Conservation (phyloP, 1,284 basidiomycete genomes). For the Boletus calvinii region DNA sequence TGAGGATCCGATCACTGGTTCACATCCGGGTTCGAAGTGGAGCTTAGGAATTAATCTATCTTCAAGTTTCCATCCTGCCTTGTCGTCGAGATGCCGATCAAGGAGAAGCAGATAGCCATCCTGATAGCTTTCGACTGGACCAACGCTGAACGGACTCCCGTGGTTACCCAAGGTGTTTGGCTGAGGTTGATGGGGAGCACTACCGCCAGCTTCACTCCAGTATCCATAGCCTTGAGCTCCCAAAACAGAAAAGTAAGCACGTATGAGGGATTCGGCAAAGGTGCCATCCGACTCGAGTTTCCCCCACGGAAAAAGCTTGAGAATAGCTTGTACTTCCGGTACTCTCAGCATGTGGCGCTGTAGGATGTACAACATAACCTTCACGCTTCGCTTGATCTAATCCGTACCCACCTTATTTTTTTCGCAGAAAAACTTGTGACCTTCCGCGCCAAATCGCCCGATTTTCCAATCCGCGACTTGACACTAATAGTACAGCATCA, state of each 20-base stretch:
- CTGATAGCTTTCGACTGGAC: constrained; percentile 23
- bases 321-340: constrained; percentile 30
- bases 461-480: constrained; percentile 33
- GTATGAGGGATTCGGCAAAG: constrained; percentile 34
- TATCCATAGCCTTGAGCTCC: constrained; percentile 39
- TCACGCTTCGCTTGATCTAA: neutral
- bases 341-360: constrained; percentile 40
- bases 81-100: constrained; percentile 32
- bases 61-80: constrained; percentile 40
- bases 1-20: constrained; percentile 26
- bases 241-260: constrained; percentile 40
- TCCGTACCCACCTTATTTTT: constrained; percentile 35
- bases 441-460: constrained; percentile 29
- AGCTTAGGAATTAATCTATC: constrained; percentile 35
- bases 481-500: constrained; percentile 26
- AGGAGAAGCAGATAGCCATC: constrained; percentile 37
- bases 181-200: constrained; percentile 30
- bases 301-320: constrained; percentile 41
- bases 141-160: constrained; percentile 4
- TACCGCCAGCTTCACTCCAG: constrained; percentile 39
- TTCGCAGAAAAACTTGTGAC: constrained; percentile 37
- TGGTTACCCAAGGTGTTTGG: constrained; percentile 12
- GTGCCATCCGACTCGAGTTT: constrained; percentile 42
- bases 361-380: neutral
- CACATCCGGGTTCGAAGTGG: constrained; percentile 28